A percentile compares a stretch with the other conserved stretches of the same genome.
These are phyloP conservation scores for Ormosia semicastrata DNA, from an alignment of 306 rosid species.

Conservation along the genomic window DNA sequence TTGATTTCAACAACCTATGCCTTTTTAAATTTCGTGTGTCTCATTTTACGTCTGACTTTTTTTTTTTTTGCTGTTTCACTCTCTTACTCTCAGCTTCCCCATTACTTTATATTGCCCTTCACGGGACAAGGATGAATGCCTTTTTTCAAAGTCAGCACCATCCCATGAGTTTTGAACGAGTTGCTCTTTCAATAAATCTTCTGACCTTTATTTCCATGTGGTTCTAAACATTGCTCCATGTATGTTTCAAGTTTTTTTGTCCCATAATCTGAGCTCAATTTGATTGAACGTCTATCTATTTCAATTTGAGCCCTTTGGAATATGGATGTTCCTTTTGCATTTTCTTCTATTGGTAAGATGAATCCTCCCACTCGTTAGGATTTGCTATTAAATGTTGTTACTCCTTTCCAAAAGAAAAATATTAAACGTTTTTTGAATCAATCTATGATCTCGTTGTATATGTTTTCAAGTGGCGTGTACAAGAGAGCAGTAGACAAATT, in stretches of 20 bases:
- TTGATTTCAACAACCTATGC: no score
- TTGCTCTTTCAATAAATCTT: not conserved
- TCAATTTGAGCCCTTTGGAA: not conserved
- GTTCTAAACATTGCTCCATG: no score
- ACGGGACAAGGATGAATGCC: not conserved
- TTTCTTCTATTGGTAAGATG: no score
- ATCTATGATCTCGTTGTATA: not conserved
- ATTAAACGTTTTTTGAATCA: not conserved
- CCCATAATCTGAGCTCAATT: not conserved
- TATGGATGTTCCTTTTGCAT: not conserved
- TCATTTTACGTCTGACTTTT: no score
- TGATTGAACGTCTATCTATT: not conserved
- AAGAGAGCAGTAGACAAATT: not conserved
- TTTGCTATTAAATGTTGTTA: not conserved
- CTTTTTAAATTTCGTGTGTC: no score
- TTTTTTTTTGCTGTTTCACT: no score
- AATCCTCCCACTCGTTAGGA: not conserved
- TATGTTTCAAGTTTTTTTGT: not conserved
- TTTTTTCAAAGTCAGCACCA: not conserved
- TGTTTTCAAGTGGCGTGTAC: not conserved
- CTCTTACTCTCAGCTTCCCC: no score
- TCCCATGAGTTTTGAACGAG: not conserved
- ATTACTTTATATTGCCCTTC: not conserved
- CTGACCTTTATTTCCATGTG: not conserved
- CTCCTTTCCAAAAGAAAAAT: not conserved